Percentiles rank a stretch among this genome's conserved stretches.
Conservation (phyloP, 768 basidiomycete genomes). For the Clavulina sp. region DNA sequence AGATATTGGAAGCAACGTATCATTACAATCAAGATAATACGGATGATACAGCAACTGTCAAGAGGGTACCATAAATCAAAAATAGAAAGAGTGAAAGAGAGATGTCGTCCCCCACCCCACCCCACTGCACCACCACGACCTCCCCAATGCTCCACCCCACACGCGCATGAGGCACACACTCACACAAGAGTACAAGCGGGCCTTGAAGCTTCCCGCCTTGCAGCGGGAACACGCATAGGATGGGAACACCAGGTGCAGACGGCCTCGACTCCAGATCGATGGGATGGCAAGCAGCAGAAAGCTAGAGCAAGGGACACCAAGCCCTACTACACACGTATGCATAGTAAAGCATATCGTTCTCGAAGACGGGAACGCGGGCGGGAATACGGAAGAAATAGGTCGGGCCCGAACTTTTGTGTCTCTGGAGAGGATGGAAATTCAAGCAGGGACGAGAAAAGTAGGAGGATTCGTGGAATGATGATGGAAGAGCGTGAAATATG, state of each 20-base stretch:
- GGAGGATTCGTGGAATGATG: neutral
- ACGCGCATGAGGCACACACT: too few species aligned
- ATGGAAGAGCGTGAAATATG: neutral
- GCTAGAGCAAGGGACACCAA: neutral
- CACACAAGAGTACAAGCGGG: too few species aligned
- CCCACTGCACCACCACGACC: neutral
- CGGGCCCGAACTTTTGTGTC: slow-evolving; percentile 90
- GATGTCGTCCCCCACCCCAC: neutral
- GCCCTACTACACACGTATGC: neutral
- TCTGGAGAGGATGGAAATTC: slow-evolving; percentile 23
- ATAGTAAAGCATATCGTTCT: slow-evolving; percentile 9
- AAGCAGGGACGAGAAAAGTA: neutral
- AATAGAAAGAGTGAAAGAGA: neutral
- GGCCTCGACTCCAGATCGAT: neutral
- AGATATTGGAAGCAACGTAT: too few species aligned
- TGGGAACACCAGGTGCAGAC: neutral
- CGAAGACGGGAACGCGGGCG: slow-evolving; percentile 51
- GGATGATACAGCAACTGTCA: neutral
- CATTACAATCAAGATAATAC: too few species aligned
- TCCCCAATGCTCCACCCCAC: neutral
- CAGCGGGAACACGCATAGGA: too few species aligned
- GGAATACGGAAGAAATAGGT: slow-evolving; percentile 62
- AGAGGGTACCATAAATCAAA: neutral
- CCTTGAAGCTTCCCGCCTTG: too few species aligned
- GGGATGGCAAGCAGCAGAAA: neutral